Conservation (phyloP, 2,329 filamentous ascomycete genomes). For the Colletotrichum endophyticum region DNA sequence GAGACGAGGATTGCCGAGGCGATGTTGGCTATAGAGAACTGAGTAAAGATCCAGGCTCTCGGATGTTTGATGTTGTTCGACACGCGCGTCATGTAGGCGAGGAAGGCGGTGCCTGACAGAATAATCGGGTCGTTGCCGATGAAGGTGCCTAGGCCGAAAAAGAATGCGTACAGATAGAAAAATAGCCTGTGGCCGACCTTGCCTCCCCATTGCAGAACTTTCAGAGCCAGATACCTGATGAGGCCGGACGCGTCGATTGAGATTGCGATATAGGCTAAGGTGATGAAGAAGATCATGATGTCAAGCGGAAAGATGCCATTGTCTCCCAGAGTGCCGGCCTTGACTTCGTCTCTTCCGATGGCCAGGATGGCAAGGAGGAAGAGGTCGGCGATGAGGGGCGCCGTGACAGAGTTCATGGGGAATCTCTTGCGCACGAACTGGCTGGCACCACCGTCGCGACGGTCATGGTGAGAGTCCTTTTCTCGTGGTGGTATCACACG, state of each 20-base stretch:
- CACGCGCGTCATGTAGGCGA: conserved; percentile 78
- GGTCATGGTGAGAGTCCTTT: conserved; percentile 22
- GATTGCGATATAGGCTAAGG: conserved; percentile 77
- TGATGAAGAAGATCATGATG: conserved; percentile 78
- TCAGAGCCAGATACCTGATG: conserved; percentile 74
- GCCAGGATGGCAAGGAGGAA: conserved; percentile 73
- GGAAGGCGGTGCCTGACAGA: conserved; percentile 74
- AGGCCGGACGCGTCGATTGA: conserved; percentile 78
- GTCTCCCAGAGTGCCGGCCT: conserved; percentile 70
- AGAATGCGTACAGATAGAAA: conserved; percentile 76
- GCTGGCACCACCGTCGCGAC: conserved; percentile 30
- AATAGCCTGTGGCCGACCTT: conserved; percentile 71
- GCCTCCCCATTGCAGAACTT: conserved; percentile 70
- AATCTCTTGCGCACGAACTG: conserved; percentile 58
- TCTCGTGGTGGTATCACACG: conserved; percentile 48
- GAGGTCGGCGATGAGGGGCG: conserved; percentile 72
- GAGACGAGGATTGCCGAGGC: conserved; percentile 78
- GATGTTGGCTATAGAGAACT: conserved; percentile 76
- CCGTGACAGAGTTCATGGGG: conserved; percentile 74
- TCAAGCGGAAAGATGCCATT: conserved; percentile 72
- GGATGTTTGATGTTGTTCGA: conserved; percentile 74
- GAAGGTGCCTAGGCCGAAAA: conserved; percentile 69
- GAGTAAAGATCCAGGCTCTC: conserved; percentile 74
- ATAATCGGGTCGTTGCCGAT: conserved; percentile 81
- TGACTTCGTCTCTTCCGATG: conserved; percentile 70